Evolutionary conservation across 495 filamentous ascomycete species (phyloP).

Genomic region (Podospora pseudoanserina): DNA sequence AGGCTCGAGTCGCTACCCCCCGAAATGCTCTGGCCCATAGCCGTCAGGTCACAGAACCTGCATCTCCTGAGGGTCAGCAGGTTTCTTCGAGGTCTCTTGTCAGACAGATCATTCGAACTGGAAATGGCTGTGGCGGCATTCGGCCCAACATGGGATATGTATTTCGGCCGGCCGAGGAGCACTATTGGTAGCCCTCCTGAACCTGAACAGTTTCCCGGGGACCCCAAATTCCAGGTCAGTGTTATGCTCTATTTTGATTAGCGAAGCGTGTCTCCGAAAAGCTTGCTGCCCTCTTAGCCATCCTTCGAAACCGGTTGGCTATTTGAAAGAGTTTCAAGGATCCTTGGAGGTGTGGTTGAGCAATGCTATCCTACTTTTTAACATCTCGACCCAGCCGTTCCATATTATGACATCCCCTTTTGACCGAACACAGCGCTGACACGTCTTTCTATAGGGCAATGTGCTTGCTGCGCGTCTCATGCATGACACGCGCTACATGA

Average conservation of each 20-base stretch:
- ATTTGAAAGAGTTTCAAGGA: no score
- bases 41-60: constrained; percentile 37
- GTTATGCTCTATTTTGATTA: no score
- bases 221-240: constrained; percentile 36
- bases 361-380: no score
- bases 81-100: constrained; percentile 34
- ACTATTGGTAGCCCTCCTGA: not conserved
- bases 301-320: no score
- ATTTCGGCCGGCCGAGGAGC: constrained; percentile 24
- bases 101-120: constrained; percentile 24
- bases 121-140: constrained; percentile 35
- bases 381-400: no score
- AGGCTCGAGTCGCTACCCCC: constrained; percentile 37
- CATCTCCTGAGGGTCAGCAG: constrained; percentile 36
- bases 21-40: constrained; percentile 44
- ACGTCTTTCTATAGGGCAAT: constrained; percentile 22
- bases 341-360: not conserved
- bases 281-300: no score
- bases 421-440: no score
- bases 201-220: constrained; percentile 19
- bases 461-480: constrained; percentile 34
- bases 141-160: constrained; percentile 37
- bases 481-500: constrained; percentile 26
- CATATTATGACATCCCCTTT: no score
- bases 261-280: no score